Evolutionary conservation across 805 yeast species (phyloP).

Genomic region (Candida montana): DNA sequence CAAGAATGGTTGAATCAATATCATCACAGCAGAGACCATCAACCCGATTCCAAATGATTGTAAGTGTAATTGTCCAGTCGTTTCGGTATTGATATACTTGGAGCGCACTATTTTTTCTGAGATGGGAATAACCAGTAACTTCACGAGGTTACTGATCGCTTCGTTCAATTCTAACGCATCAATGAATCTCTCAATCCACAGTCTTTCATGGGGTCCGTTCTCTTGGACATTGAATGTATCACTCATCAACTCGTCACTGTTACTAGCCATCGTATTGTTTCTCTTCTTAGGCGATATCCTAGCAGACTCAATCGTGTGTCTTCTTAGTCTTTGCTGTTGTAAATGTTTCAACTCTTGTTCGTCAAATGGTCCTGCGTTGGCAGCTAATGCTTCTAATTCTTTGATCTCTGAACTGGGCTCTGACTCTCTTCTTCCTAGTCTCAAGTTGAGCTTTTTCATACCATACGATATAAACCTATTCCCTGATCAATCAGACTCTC

Average conservation of each 20-base stretch:
- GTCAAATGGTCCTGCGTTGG: not conserved
- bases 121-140: not conserved
- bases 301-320: not conserved
- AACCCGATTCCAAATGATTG: constrained; percentile 24
- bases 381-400: not conserved
- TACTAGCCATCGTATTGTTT: not conserved
- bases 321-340: not conserved
- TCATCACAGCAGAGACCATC: constrained; percentile 11
- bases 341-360: not conserved
- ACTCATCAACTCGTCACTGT: not conserved
- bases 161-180: constrained; percentile 12
- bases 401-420: not conserved
- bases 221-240: not conserved
- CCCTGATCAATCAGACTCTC: not conserved
- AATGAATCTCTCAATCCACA: constrained; percentile 10
- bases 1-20: constrained; percentile 22
- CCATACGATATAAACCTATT: not conserved
- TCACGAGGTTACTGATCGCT: not conserved
- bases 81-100: constrained; percentile 17
- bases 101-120: constrained; percentile 14
- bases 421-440: constrained; percentile 1
- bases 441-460: not conserved
- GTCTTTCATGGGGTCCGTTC: not conserved
- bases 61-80: constrained; percentile 23
- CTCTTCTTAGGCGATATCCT: not conserved